phyloP scores from a whole-genome alignment of 768 basidiomycete species.

The Pisolithus albus region DNA sequence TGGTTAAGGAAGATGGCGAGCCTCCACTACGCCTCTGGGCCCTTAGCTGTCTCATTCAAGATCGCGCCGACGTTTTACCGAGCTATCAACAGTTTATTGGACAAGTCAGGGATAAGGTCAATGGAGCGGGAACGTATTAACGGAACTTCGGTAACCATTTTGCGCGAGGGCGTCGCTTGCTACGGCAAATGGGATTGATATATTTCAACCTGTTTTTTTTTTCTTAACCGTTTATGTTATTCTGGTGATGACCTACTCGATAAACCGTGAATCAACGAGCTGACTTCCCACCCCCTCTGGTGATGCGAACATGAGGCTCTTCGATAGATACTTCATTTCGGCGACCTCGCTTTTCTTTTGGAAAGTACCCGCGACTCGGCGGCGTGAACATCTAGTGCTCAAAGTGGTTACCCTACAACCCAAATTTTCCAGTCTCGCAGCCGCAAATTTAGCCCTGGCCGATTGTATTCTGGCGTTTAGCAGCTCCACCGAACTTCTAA shows the following conservation, averaged over 20 bases:
- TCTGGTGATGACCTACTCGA: not conserved
- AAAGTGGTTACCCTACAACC: too few species aligned
- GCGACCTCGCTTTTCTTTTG: too few species aligned
- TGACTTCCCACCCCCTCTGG: too few species aligned
- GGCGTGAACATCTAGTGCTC: too few species aligned
- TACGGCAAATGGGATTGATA: not conserved
- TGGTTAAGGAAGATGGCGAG: constrained; percentile 98
- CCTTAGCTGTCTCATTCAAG: constrained; percentile 88
- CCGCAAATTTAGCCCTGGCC: too few species aligned
- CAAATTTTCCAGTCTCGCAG: too few species aligned
- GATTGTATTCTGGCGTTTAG: too few species aligned
- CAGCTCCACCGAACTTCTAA: too few species aligned
- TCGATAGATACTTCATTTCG: too few species aligned
- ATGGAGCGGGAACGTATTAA: constrained; percentile 29
- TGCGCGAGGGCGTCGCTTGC: not conserved
- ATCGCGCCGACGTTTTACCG: constrained; percentile 88
- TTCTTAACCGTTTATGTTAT: not conserved
- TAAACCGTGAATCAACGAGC: too few species aligned
- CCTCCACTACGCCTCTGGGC: constrained; percentile 94
- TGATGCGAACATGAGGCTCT: too few species aligned
- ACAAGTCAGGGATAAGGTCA: constrained; percentile 79
- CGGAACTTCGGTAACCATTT: not conserved
- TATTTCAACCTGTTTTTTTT: not conserved
- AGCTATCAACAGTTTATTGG: constrained; percentile 95
- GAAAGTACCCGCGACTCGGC: too few species aligned